Conservation (phyloP, 2,329 filamentous ascomycete genomes). For the Orbilia ellipsospora region DNA sequence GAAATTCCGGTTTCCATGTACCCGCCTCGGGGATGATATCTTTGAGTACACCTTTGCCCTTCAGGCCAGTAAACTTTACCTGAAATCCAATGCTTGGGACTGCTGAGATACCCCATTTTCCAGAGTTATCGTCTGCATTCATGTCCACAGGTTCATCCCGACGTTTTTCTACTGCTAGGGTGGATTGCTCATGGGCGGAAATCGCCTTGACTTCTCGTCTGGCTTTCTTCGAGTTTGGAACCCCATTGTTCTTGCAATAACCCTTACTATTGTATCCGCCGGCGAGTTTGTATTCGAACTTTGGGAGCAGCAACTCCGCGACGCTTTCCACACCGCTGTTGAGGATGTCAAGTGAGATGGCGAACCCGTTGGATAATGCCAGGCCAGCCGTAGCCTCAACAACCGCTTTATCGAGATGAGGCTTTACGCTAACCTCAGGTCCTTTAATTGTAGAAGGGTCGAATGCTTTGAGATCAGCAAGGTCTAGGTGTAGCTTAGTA, state of each 20-base stretch:
- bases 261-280: background rate
- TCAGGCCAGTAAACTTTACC: constrained; percentile 1
- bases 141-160: no score
- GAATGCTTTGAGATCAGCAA: constrained; percentile 5
- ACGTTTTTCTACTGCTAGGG: no score
- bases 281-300: constrained; percentile 12
- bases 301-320: constrained; percentile 10
- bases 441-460: constrained; percentile 17
- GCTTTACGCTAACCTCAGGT: constrained; percentile 1
- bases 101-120: background rate
- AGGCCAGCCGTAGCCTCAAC: background rate
- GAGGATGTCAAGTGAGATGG: constrained; percentile 1
- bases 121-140: no score
- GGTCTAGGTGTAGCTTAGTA: constrained; percentile 4
- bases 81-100: constrained; percentile 5
- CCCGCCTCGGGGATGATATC: constrained; percentile 1
- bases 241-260: constrained; percentile 1
- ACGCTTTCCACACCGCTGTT: background rate
- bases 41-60: background rate
- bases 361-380: background rate
- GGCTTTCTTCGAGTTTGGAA: background rate
- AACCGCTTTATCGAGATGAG: constrained; percentile 1
- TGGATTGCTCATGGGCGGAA: no score
- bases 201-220: background rate
- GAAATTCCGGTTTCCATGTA: constrained; percentile 8